A percentile compares a stretch with the other conserved stretches of the same genome.
These are phyloP conservation scores for apple (Malus domestica) DNA, from an alignment of 306 rosid genomes.

Conservation along the genomic window ASM211411v1 NC_041805.1:24408001-24408500, in stretches of 20 bases:
- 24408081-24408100: neutral
- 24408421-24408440: neutral
- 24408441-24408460: conserved; percentile 51
- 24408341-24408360: neutral
- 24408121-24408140: neutral
- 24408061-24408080: neutral
- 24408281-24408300: neutral
- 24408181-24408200: neutral
- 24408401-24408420: neutral
- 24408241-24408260: neutral
- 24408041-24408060: neutral
- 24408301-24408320: neutral
- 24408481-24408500: conserved; percentile 62
- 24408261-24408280: neutral
- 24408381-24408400: neutral
- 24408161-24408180: neutral
- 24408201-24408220: neutral
- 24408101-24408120: neutral
- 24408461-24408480: conserved; percentile 67
- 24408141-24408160: neutral
- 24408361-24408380: neutral
- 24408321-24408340: neutral
- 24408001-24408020: neutral
- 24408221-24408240: neutral
- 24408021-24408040: neutral